These are phyloP conservation scores for Annona cherimola DNA, from an alignment of 164 flowering plant genomes.

Conservation along the genomic window DNA sequence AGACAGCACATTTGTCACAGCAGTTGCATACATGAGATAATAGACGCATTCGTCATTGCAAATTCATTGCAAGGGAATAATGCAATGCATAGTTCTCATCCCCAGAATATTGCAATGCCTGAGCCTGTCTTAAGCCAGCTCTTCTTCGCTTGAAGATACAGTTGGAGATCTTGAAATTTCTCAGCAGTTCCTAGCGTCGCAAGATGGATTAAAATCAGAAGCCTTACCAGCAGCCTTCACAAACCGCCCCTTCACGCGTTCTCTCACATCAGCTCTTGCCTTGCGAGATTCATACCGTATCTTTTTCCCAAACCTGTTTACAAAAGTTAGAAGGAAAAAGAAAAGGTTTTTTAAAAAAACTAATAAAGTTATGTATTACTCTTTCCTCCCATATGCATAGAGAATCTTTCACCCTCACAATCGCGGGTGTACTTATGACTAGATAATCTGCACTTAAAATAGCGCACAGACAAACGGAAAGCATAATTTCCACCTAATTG, in stretches of 20 bases:
- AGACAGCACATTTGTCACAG: background rate
- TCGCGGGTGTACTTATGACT: background rate
- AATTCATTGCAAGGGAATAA: slow-evolving; percentile 1
- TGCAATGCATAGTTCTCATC: slow-evolving; percentile 1
- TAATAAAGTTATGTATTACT: no score
- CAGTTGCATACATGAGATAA: background rate
- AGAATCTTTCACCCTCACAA: background rate
- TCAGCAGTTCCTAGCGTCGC: slow-evolving; percentile 40
- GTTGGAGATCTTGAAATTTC: slow-evolving; percentile 25
- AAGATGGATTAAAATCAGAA: slow-evolving; percentile 50
- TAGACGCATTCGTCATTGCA: slow-evolving; percentile 19
- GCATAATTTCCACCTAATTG: no score
- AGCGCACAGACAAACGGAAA: background rate
- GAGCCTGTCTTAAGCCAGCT: slow-evolving; percentile 10
- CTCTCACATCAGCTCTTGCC: slow-evolving; percentile 54
- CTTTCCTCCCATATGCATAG: background rate
- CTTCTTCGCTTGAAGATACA: slow-evolving; percentile 22
- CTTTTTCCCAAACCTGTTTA: slow-evolving; percentile 51
- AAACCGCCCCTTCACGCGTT: slow-evolving; percentile 58
- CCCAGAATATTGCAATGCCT: slow-evolving; percentile 14
- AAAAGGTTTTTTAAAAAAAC: background rate
- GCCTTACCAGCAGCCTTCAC: slow-evolving; percentile 61
- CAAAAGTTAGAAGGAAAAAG: background rate
- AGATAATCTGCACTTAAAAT: background rate
- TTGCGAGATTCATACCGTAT: slow-evolving; percentile 58